A percentile compares a stretch with the other conserved stretches of the same genome.
These are phyloP conservation scores for Aureobasidium sp. DNA, from an alignment of 2,329 filamentous ascomycete species.

Conservation along the genomic window DNA sequence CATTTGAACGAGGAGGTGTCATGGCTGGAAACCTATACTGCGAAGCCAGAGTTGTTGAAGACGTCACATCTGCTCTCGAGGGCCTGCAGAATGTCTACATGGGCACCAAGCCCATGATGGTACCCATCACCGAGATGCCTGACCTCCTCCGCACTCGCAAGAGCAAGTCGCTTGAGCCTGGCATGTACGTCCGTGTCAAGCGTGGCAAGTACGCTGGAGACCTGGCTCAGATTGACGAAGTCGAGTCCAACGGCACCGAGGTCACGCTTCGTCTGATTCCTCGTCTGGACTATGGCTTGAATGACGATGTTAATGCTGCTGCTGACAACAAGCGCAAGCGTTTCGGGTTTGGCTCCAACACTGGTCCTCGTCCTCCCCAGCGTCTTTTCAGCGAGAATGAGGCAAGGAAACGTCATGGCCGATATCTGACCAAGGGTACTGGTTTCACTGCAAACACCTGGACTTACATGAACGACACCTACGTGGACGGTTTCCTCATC, in stretches of 20 bases:
- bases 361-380: conserved; percentile 69
- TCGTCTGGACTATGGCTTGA: conserved; percentile 81
- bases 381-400: conserved; percentile 89
- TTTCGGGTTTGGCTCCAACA: conserved; percentile 34
- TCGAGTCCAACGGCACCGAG: conserved; percentile 87
- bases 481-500: conserved; percentile 85
- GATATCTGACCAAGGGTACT: conserved; percentile 48
- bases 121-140: conserved; percentile 95
- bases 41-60: conserved; percentile 79
- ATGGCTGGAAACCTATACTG: conserved; percentile 97
- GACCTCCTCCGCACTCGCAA: conserved; percentile 88
- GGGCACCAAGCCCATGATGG: conserved; percentile 74
- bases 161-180: conserved; percentile 74
- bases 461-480: conserved; percentile 81
- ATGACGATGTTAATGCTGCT: conserved; percentile 63
- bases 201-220: conserved; percentile 79
- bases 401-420: conserved; percentile 77
- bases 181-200: conserved; percentile 85
- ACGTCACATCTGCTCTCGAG: conserved; percentile 76
- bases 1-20: conserved; percentile 79
- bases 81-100: conserved; percentile 86
- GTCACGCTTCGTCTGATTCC: conserved; percentile 83
- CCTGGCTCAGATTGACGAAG: conserved; percentile 83
- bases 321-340: conserved; percentile 68
- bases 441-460: conserved; percentile 61